These are phyloP conservation scores for Hamiltosporidium magnivora DNA, from an alignment of 371 early-diverging fungal species.

Conservation along the genomic window DNA sequence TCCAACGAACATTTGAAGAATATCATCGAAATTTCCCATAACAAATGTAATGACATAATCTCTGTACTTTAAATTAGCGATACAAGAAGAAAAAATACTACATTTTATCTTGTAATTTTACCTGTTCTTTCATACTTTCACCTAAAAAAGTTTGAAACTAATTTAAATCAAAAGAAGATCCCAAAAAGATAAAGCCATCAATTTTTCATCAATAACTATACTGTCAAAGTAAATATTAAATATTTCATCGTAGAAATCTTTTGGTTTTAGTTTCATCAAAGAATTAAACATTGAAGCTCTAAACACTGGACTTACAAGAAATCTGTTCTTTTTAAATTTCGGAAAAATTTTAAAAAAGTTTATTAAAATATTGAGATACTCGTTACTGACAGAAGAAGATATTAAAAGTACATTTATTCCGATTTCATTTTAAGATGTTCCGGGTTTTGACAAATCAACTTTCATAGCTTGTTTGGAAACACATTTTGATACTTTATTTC, in stretches of 20 bases:
- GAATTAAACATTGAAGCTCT: background rate
- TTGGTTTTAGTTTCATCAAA: background rate
- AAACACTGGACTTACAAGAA: background rate
- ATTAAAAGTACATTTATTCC: background rate
- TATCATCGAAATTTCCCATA: constrained; percentile 1
- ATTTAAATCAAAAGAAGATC: background rate
- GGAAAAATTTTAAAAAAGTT: background rate
- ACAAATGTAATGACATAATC: background rate
- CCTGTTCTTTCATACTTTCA: background rate
- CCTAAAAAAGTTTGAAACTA: background rate
- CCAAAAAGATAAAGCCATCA: background rate
- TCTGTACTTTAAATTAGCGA: background rate
- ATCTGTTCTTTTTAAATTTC: background rate
- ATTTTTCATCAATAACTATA: constrained; percentile 2
- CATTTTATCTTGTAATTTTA: constrained; percentile 6
- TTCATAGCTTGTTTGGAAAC: background rate
- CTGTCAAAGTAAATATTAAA: background rate
- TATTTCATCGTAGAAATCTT: background rate
- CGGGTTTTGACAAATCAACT: background rate
- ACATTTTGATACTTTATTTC: background rate
- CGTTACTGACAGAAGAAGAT: background rate
- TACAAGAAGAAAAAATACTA: background rate
- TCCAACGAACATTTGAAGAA: background rate
- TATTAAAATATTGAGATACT: background rate
- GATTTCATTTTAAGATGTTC: constrained; percentile 1